Conservation (phyloP, 78 protist species). For the Dictyostelium discoideum region DNA sequence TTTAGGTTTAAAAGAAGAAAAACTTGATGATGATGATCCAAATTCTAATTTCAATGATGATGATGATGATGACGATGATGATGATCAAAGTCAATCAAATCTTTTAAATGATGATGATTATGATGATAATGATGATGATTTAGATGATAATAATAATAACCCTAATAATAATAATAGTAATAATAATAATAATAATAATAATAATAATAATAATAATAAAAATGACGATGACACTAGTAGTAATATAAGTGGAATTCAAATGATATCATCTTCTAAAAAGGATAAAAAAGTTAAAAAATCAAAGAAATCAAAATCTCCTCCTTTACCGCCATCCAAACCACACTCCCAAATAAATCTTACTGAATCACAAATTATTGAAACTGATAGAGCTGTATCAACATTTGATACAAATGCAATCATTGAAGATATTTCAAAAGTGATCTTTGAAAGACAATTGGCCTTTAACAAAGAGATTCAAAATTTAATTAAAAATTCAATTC, state of each 20-base stretch:
- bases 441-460: conserved; percentile 47
- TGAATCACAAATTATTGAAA: conserved; percentile 26
- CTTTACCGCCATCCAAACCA: neutral
- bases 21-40: neutral
- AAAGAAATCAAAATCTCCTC: neutral
- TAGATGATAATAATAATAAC: neutral
- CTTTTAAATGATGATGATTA: conserved; percentile 3
- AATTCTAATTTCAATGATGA: neutral
- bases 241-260: neutral
- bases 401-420: conserved; percentile 45
- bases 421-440: conserved; percentile 59
- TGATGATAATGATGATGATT: neutral
- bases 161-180: neutral
- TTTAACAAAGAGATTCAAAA: conserved; percentile 54
- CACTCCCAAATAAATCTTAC: conserved; percentile 12
- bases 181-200: neutral
- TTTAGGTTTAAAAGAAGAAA: conserved; percentile 8
- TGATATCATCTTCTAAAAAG: neutral
- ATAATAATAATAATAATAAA: conserved; percentile 19
- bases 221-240: conserved; percentile 2
- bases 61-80: neutral
- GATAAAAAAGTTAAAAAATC: neutral
- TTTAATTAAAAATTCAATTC: conserved; percentile 45
- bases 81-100: neutral
- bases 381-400: conserved; percentile 18